Evolutionary conservation across 2,329 filamentous ascomycete species (phyloP), one percentile per base, ranked within the genome.

Genomic region (Helminthosporium solani): DNA sequence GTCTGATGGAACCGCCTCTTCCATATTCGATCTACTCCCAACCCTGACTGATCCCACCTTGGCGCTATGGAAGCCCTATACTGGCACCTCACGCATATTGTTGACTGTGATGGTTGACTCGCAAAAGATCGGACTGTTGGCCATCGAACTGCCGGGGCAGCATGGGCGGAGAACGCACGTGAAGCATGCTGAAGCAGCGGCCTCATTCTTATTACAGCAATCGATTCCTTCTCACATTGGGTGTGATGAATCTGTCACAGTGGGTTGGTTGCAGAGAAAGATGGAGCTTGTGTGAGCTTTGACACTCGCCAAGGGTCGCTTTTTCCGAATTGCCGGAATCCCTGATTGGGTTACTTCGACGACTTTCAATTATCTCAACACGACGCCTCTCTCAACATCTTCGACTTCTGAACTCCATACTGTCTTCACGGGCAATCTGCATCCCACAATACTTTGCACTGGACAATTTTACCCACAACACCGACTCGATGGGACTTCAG

Each of bases 121-220:
- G 33, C 27, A 56, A 48, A 34, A 37, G 40, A 14, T 39, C 46
- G 27, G 55, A 48, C 25, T 55, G 19, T 37, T 42, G 56, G 25
- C 15, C 21, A 16, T 4, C 53, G 37, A 7, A 47, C 49, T 52
- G 54, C 23, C 21, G 50, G 37, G 15, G 47, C 42, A 14, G 54
- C 49, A 54, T 55, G 49, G 51, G 57, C 53, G 31, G 49, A 44
- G 40, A 67, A 47, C 39, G 58, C 63, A 53, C 67, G 66, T 47
- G 67, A 67, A 60, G 66, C 69, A 69, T 70, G 58, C 58, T 69
- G 67, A 57, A 72, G 63, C 65, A 71, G 58, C 54, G 66, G 66
- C 63, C 64, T 65, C 69, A 72, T 72, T 50, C 63, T 66, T 63
- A 46, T 49, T 38, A 52, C 47, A 21, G 7, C 7, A 47, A 40